Evolutionary conservation across 805 yeast genomes (phyloP).

Genomic region (Candida piceae): DNA sequence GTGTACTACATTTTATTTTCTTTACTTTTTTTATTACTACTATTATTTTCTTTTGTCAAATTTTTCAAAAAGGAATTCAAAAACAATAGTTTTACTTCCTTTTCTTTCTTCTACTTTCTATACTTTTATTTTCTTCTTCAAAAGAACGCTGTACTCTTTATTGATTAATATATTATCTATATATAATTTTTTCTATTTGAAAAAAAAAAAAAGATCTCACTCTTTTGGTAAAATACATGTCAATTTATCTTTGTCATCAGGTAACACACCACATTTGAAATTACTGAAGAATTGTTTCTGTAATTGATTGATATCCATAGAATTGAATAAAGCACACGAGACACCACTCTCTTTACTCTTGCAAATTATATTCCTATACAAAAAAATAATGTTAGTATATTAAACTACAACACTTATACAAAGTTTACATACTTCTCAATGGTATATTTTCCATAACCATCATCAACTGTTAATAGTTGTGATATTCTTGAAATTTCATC

Average conservation of each 20-base stretch:
- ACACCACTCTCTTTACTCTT: not conserved
- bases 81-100: not conserved
- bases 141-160: not conserved
- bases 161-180: too few relatives aligned
- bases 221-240: not conserved
- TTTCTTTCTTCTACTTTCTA: not conserved
- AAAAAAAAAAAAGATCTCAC: not conserved
- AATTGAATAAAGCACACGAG: not conserved
- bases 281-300: not conserved
- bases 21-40: not conserved
- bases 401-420: too few relatives aligned
- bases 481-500: not conserved
- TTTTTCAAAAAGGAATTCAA: too few relatives aligned
- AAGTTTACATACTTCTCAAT: slow-evolving; percentile 3
- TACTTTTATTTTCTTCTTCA: too few relatives aligned
- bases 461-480: not conserved
- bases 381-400: too few relatives aligned
- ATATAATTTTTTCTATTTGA: too few relatives aligned
- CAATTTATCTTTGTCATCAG: not conserved
- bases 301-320: not conserved
- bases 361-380: slow-evolving; percentile 2
- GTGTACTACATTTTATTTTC: not conserved
- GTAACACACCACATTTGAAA: not conserved
- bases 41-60: too few relatives aligned
- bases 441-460: not conserved